These are phyloP conservation scores for Bipolaris gigantea DNA, from an alignment of 2,329 filamentous ascomycete genomes.

Conservation along the genomic window DNA sequence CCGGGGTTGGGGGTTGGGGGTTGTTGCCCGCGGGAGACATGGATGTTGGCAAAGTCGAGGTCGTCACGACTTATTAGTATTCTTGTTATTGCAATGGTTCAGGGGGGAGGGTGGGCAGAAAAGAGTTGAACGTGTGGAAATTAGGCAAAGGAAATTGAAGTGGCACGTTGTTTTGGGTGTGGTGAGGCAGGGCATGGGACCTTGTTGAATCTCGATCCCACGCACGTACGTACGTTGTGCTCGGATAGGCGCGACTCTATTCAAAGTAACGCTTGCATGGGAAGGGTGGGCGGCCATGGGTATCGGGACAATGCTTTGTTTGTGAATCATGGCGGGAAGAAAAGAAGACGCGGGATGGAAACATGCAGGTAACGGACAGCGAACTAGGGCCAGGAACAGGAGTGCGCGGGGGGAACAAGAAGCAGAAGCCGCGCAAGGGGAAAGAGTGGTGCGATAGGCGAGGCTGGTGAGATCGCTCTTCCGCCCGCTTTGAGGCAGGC, in stretches of 20 bases:
- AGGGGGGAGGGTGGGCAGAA: too few relatives aligned
- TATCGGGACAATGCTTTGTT: background rate
- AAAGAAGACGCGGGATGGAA: too few relatives aligned
- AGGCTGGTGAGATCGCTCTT: background rate
- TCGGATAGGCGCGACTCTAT: background rate
- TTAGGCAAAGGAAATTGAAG: too few relatives aligned
- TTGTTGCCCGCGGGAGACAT: background rate
- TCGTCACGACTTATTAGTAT: constrained; percentile 7
- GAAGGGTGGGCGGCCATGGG: background rate
- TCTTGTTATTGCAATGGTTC: too few relatives aligned
- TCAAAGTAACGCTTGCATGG: background rate
- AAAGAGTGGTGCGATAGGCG: constrained; percentile 1
- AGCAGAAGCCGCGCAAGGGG: background rate
- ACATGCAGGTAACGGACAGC: too few relatives aligned
- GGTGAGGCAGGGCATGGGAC: too few relatives aligned
- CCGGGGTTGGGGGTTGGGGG: background rate
- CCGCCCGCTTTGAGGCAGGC: background rate
- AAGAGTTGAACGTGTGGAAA: too few relatives aligned
- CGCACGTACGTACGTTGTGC: too few relatives aligned
- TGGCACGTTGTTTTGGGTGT: too few relatives aligned
- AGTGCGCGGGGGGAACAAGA: background rate
- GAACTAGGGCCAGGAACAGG: constrained; percentile 7
- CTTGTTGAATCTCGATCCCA: too few relatives aligned
- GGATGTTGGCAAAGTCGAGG: background rate
- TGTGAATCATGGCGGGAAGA: background rate